Evolutionary conservation across 1,284 basidiomycete genomes (phyloP), one percentile per base, ranked within the genome.

Genomic region (Cutaneotrichosporon sp.): DNA sequence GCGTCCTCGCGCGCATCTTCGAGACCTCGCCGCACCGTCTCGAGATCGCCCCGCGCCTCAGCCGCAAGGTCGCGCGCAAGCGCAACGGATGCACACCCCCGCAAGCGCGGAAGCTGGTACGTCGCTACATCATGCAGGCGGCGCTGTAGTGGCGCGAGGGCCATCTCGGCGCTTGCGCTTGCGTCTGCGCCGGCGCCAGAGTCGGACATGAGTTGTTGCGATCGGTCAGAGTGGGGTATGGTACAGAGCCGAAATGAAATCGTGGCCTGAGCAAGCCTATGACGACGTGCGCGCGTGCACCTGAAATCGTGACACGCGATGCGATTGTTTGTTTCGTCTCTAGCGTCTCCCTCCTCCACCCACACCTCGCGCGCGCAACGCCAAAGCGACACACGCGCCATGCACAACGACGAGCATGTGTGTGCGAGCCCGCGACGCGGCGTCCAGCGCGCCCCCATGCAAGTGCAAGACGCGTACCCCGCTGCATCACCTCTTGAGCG

Each of bases 21-120:
- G 38, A 47, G 17, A 21, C 30, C 41, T 8, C 13, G n/a, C 3
- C 79, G 76, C 30, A 88, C 79, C 0, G 71, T 65, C 41, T 85
- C 84, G 13, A 90, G 74, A 63, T 92, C 89, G 50, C 85, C 84
- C 33, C 86, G 78, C 52, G 91, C 70, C 67, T 90, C 88, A 3
- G 82, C 81, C 0, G 83, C 83, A 48, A 87, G 79, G 47, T 83
- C 80, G 65, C 88, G 85, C 62, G 91, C 88, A 5, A 82, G 66
- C 0, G 79, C 68, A 5, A 87, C 72, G 2, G 88, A 84, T 12
- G 71, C 76, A 67, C 86, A 90, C 44, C 76, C 68, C 8, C 79
- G 77, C 46, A 93, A 76, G 5, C 87, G 81, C 0, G 88, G 86
- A 36, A 94, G 79, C 69, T 90, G 87, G 63, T 83, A 84, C 9